A percentile compares a stretch with the other conserved stretches of the same genome.
Conservation (phyloP, 306 rosid species). For the Hippophae gyantsensis region DNA sequence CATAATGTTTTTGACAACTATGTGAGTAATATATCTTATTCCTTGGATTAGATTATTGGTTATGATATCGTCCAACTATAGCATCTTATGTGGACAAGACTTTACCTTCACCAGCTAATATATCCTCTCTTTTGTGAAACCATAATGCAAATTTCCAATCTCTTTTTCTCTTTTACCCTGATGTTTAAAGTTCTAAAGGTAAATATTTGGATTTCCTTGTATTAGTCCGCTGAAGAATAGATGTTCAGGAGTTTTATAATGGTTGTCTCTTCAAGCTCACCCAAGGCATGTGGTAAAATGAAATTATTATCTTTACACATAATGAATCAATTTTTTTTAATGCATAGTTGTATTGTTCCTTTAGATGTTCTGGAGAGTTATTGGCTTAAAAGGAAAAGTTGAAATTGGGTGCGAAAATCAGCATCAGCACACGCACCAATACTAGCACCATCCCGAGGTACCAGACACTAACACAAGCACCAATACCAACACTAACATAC, state of each 20-base stretch:
- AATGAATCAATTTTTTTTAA: constrained; percentile 10
- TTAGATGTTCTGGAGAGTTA: constrained; percentile 79
- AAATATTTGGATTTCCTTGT: constrained; percentile 49
- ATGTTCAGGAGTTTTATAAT: constrained; percentile 75
- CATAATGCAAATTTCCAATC: too few species aligned
- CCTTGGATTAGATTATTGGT: constrained; percentile 66
- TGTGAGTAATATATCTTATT: neutral
- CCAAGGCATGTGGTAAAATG: constrained; percentile 65
- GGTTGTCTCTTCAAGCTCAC: constrained; percentile 80
- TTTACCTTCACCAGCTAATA: constrained; percentile 39
- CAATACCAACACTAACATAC: too few species aligned
- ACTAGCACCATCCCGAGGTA: too few species aligned
- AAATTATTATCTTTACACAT: constrained; percentile 2
- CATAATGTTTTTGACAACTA: too few species aligned
- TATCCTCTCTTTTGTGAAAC: too few species aligned
- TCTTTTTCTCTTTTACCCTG: too few species aligned
- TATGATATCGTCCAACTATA: constrained; percentile 72
- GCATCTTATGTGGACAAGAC: constrained; percentile 72
- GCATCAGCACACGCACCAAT: too few species aligned
- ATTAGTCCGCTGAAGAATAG: constrained; percentile 88
- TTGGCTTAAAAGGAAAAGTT: constrained; percentile 71
- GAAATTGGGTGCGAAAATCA: constrained; percentile 82
- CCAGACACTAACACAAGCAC: too few species aligned
- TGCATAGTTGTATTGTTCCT: constrained; percentile 12
- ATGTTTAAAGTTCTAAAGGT: too few species aligned